Percentiles rank a stretch among this genome's conserved stretches.
phyloP scores from a whole-genome alignment of 371 early-diverging fungal genomes.

The Mortierella sp. region DNA sequence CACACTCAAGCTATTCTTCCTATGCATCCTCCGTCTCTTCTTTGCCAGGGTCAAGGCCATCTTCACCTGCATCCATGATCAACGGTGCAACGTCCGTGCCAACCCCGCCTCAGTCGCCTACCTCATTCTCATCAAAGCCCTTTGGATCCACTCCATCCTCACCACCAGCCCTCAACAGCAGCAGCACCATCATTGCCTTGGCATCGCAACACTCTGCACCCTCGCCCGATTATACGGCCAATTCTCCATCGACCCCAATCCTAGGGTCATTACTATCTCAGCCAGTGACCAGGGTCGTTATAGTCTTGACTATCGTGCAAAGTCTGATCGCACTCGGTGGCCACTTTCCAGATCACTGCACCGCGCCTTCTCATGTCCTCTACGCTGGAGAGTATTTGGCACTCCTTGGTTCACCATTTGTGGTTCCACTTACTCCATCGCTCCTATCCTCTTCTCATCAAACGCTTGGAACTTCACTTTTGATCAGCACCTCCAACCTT shows the following conservation, averaged over 20 bases:
- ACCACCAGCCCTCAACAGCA: constrained; percentile 1
- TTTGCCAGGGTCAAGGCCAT: constrained; percentile 23
- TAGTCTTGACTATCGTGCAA: constrained; percentile 21
- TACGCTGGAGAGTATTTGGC: constrained; percentile 19
- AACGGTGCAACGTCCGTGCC: constrained; percentile 10
- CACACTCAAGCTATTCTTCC: constrained; percentile 8
- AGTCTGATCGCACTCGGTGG: constrained; percentile 27
- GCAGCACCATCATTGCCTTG: constrained; percentile 10
- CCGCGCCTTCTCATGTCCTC: constrained; percentile 28
- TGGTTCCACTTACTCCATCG: constrained; percentile 26
- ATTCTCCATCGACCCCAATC: neutral
- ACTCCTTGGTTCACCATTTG: constrained; percentile 34
- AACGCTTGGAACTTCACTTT: constrained; percentile 15
- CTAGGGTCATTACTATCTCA: constrained; percentile 18
- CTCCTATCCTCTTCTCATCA: constrained; percentile 15
- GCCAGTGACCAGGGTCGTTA: constrained; percentile 30
- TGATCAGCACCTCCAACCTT: constrained; percentile 22
- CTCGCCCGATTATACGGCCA: neutral
- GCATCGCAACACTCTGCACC: constrained; percentile 10
- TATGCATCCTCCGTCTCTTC: constrained; percentile 34
- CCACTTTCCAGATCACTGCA: constrained; percentile 34
- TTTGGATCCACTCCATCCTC: constrained; percentile 6
- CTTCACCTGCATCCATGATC: constrained; percentile 36
- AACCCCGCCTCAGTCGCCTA: constrained; percentile 36
- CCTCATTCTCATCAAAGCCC: constrained; percentile 6